phyloP scores from a whole-genome alignment of 805 yeast species.

The Brettanomyces nanus region DNA sequence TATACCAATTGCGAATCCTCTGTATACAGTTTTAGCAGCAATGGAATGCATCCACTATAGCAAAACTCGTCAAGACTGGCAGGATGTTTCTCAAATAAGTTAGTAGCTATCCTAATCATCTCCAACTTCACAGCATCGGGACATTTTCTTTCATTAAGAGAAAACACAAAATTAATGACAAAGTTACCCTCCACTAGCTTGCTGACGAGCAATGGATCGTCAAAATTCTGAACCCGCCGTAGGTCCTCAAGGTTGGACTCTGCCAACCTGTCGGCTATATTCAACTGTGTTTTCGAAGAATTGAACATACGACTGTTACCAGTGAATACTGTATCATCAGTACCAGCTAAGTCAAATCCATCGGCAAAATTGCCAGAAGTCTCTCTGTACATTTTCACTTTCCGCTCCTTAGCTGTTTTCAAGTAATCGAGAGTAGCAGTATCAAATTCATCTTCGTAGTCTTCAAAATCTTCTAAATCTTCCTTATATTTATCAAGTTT shows the following conservation, averaged over 20 bases:
- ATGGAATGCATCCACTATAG: conserved; percentile 12
- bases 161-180: conserved; percentile 6
- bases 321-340: background rate
- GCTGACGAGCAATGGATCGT: conserved; percentile 7
- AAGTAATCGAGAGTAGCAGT: conserved; percentile 6
- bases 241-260: conserved; percentile 1
- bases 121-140: conserved; percentile 3
- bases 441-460: conserved; percentile 15
- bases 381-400: conserved; percentile 16
- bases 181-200: conserved; percentile 1
- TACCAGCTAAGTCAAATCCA: conserved; percentile 11
- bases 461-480: conserved; percentile 11
- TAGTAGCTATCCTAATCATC: conserved; percentile 10
- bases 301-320: background rate
- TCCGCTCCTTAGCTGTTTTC: conserved; percentile 3
- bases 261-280: conserved; percentile 4
- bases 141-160: background rate
- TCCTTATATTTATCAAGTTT: conserved; percentile 12
- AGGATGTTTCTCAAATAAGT: conserved; percentile 8
- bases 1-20: background rate
- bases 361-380: conserved; percentile 12
- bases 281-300: conserved; percentile 4
- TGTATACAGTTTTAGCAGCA: background rate
- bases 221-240: conserved; percentile 4
- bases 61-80: conserved; percentile 11